phyloP scores from a whole-genome alignment of 2,329 filamentous ascomycete species.

The Arthrobotrys sphaeroides region DNA sequence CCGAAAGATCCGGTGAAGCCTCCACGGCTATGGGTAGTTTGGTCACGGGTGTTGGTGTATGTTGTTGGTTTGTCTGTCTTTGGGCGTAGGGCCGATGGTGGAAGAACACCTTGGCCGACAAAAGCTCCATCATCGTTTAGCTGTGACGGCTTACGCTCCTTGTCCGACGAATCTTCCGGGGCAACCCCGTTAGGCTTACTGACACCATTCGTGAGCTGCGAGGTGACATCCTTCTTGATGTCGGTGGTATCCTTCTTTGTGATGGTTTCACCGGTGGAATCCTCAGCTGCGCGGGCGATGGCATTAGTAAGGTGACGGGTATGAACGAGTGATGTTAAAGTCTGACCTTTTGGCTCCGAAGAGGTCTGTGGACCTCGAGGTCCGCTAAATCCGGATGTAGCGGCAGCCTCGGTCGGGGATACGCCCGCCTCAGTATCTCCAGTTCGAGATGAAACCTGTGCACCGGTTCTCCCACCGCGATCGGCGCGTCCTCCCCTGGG shows the following conservation, averaged over 20 bases:
- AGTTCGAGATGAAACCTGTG: slow-evolving; percentile 61
- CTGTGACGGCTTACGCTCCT: slow-evolving; percentile 44
- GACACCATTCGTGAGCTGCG: slow-evolving; percentile 16
- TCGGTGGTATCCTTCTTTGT: slow-evolving; percentile 32
- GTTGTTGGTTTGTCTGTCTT: slow-evolving; percentile 37
- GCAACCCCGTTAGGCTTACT: slow-evolving; percentile 14
- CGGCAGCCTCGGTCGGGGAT: slow-evolving; percentile 22
- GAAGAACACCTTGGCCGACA: slow-evolving; percentile 51
- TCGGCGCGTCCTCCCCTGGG: slow-evolving; percentile 68
- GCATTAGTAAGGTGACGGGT: slow-evolving; percentile 33
- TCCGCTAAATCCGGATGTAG: slow-evolving; percentile 26
- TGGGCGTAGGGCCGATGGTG: slow-evolving; percentile 33
- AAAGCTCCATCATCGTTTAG: slow-evolving; percentile 50
- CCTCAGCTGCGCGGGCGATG: slow-evolving; percentile 5
- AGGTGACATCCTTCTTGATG: slow-evolving; percentile 1
- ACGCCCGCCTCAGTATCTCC: slow-evolving; percentile 59
- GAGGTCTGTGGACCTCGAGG: slow-evolving; percentile 30
- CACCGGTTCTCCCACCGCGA: slow-evolving; percentile 65
- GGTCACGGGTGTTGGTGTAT: slow-evolving; percentile 18
- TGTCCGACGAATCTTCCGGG: slow-evolving; percentile 17
- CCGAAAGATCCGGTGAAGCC: slow-evolving; percentile 17
- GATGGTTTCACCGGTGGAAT: slow-evolving; percentile 7
- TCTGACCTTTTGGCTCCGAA: slow-evolving; percentile 44
- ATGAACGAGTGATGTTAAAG: slow-evolving; percentile 10
- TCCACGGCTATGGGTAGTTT: slow-evolving; percentile 19